phyloP scores from a whole-genome alignment of 805 yeast genomes.

The Wickerhamiella dianesei region DNA sequence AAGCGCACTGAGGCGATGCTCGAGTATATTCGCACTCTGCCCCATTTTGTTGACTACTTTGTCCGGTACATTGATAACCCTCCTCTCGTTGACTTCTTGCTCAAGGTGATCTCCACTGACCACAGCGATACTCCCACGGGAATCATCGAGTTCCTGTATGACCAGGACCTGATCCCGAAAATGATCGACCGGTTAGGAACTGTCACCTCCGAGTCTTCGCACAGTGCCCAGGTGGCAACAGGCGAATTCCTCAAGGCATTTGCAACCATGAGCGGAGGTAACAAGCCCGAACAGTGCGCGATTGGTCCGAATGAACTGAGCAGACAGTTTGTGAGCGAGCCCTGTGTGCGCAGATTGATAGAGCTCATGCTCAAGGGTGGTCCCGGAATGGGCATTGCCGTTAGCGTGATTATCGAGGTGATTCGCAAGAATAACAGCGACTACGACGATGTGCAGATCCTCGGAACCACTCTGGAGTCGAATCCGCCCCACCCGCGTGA shows the following conservation, averaged over 20 bases:
- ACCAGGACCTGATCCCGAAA: constrained; percentile 59
- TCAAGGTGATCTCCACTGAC: constrained; percentile 85
- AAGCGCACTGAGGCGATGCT: constrained; percentile 75
- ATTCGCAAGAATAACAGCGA: constrained; percentile 93
- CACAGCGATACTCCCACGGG: constrained; percentile 84
- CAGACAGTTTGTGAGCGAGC: constrained; percentile 71
- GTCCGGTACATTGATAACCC: constrained; percentile 83
- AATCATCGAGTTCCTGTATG: constrained; percentile 58
- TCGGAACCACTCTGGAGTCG: constrained; percentile 66
- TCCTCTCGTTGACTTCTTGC: constrained; percentile 80
- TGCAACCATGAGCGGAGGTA: constrained; percentile 86
- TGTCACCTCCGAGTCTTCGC: constrained; percentile 31
- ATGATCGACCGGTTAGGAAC: constrained; percentile 62
- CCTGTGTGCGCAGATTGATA: constrained; percentile 52
- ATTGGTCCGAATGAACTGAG: constrained; percentile 94
- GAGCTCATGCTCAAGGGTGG: constrained; percentile 64
- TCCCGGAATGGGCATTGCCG: constrained; percentile 84
- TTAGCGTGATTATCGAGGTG: constrained; percentile 84
- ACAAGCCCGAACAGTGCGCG: constrained; percentile 75
- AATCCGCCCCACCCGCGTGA: constrained; percentile 91
- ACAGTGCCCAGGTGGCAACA: constrained; percentile 79
- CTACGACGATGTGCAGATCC: constrained; percentile 78
- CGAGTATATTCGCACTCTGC: constrained; percentile 52
- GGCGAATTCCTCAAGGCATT: constrained; percentile 92
- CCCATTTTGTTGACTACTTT: constrained; percentile 62